Evolutionary conservation across 495 filamentous ascomycete genomes (phyloP).

Genomic region (Aspergillus kassunensis): DNA sequence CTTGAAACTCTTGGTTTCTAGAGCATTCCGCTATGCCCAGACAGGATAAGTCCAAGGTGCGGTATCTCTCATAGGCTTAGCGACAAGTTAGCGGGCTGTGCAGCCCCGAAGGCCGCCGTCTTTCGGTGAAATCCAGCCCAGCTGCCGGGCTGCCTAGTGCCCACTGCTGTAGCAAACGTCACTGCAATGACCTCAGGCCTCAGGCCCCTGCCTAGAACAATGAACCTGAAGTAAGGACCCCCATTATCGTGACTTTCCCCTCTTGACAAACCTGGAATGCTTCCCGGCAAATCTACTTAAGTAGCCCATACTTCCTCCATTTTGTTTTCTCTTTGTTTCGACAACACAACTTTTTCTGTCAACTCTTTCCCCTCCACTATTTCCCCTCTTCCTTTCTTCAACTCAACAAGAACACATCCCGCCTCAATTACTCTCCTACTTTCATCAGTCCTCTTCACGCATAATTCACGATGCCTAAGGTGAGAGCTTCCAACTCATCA

Average conservation of each 20-base stretch:
- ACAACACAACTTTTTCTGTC: slow-evolving; percentile 1
- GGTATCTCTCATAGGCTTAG: slow-evolving; percentile 12
- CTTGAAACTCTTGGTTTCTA: slow-evolving; percentile 6
- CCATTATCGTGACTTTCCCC: slow-evolving; percentile 8
- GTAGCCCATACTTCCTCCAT: slow-evolving; percentile 1
- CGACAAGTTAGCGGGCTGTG: slow-evolving; percentile 1
- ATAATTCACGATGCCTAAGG: slow-evolving; percentile 44
- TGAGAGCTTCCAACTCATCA: slow-evolving; percentile 13
- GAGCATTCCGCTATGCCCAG: slow-evolving; percentile 9
- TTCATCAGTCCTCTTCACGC: neutral
- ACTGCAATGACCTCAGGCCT: slow-evolving; percentile 25
- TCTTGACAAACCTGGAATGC: neutral
- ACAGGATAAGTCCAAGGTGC: slow-evolving; percentile 10
- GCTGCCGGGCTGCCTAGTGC: no score
- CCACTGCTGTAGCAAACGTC: slow-evolving; percentile 15
- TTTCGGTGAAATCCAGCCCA: no score
- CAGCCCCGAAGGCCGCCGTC: slow-evolving; percentile 15
- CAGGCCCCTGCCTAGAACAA: slow-evolving; percentile 3
- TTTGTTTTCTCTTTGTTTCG: neutral
- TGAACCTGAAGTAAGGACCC: slow-evolving; percentile 1
- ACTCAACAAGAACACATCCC: no score
- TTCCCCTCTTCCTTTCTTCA: neutral
- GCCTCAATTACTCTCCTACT: neutral
- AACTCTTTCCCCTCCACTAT: neutral
- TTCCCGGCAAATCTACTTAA: slow-evolving; percentile 11